Evolutionary conservation across 164 flowering plant species (phyloP), one percentile per base, ranked within the genome.

Genomic region (Nelumbo lutea): DNA sequence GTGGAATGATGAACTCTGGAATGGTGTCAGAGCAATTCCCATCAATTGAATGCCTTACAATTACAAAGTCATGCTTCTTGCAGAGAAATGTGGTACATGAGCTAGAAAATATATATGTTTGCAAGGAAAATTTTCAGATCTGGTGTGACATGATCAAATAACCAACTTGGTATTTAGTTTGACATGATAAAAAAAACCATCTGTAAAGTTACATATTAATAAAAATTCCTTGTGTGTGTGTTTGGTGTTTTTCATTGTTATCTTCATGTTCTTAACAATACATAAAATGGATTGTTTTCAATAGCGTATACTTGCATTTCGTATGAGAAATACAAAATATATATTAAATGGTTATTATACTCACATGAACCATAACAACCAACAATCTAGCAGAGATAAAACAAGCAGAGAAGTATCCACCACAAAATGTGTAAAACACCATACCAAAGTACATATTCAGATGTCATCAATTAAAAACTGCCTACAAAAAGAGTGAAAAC

Each of bases 121-220:
- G 57, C 13, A 51, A 65, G 39, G 66, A 52, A 62, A 48, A 50
- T 57, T 15, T 11, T 58, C 47, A 58, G 44, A 61, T 66, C 67
- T 66, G 48, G 66, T 61, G 66, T 67, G 66, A 59, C 8, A 44
- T 47, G 64, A 65, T 48, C 15, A 3, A 41, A 59, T 5, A 56
- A 61, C 65, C 46, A 61, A 67, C 61, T 71, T 64, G 46, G 61
- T 43, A 58, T 65, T 41, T 65, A 43, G 45, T 68, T 62, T 64
- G 64, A 53, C 61, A 59, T 55, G 45, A n/a, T 52, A 27, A 68
- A 42, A 8, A 55, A 70, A 74, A 46, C 67, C 58, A 68, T 42
- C 56, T 61, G 78, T 74, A 71, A 68, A 71, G 64, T 60, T 56
- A 71, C 14, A 67, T 27, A 68, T 61, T 27, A 71, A 61, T 74